Evolutionary conservation across 805 yeast species (phyloP), one percentile per base, ranked within the genome.

Genomic region (Sugiyamaella boreocaroliniensis): DNA sequence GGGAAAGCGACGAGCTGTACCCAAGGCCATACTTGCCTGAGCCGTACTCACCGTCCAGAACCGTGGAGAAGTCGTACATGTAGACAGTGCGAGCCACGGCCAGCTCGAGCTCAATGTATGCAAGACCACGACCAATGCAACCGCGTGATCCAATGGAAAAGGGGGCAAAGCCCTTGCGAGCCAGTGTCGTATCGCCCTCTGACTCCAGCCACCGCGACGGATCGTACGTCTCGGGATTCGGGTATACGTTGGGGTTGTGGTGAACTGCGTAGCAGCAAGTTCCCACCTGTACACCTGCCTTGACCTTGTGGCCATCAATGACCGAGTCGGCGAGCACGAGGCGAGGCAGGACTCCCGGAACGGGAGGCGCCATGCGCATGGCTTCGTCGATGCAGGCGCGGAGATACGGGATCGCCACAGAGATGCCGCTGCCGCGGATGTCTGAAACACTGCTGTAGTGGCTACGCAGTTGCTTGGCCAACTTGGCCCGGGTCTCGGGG

Each of bases 281-380:
- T 11, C 56, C 58, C 20, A 55, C 54, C 29, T 53, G 56, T 29
- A 49, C 46, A 15, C 58, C 58, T 29, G 54, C 51, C 20, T 52
- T 51, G 16, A 55, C 51, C 32, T 34, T 34, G 47, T 52, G 46
- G 14, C 58, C 58, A 10, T 41, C 52, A 20, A 55, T 49, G 2
- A 43, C 43, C 37, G 53, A 51, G 34, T 46, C 48, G 6, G 46
- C 47, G 14, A 55, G 48, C 19, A 44, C 42, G n/a, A 48, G 22
- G 46, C 58, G 48, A 43, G 58, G 58, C n/a, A 55, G 56, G 20
- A 55, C 41, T 7, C 58, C 58, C 14, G 58, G 58, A 8, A 55
- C 58, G 9, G 58, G 58, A 8, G 58, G 58, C 12, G 58, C 55
- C 15, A 55, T 48, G 19, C 58, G 46, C 58, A 55, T 55, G 26